Conservation (phyloP, 768 basidiomycete species). For the Termitomyces sp. region DNA sequence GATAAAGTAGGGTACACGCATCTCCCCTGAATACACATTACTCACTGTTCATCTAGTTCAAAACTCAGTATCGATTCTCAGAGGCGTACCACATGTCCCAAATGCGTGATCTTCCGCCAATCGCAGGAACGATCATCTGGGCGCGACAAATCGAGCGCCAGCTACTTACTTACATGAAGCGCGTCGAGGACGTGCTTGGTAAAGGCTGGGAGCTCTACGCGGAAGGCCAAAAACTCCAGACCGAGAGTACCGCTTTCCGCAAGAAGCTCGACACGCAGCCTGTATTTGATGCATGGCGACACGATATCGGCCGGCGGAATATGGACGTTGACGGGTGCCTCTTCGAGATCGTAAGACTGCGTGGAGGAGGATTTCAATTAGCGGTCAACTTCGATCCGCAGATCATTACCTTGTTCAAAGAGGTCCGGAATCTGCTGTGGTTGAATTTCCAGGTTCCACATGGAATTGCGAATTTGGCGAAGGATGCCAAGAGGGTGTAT, state of each 20-base stretch:
- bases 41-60: slow-evolving; percentile 53
- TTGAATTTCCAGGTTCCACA: slow-evolving; percentile 94
- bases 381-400: slow-evolving; percentile 98
- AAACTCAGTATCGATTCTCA: slow-evolving; percentile 91
- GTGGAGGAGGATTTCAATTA: slow-evolving; percentile 76
- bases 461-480: slow-evolving; percentile 92
- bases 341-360: slow-evolving; percentile 82
- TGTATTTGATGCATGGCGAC: slow-evolving; percentile 94
- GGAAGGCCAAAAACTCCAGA: slow-evolving; percentile 97
- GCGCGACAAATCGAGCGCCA: slow-evolving; percentile 98
- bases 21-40: not conserved
- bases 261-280: slow-evolving; percentile 94
- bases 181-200: slow-evolving; percentile 96
- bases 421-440: slow-evolving; percentile 94
- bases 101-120: slow-evolving; percentile 97
- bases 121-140: slow-evolving; percentile 98
- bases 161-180: slow-evolving; percentile 95
- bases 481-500: slow-evolving; percentile 97
- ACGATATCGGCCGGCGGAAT: slow-evolving; percentile 90
- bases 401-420: slow-evolving; percentile 98
- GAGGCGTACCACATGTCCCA: slow-evolving; percentile 98
- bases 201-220: slow-evolving; percentile 99
- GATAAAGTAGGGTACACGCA: slow-evolving; percentile 58
- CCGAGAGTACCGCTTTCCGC: slow-evolving; percentile 86
- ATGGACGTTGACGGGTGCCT: slow-evolving; percentile 89